These are phyloP conservation scores for Pichia heedii DNA, from an alignment of 805 yeast species.

Conservation along the genomic window DNA sequence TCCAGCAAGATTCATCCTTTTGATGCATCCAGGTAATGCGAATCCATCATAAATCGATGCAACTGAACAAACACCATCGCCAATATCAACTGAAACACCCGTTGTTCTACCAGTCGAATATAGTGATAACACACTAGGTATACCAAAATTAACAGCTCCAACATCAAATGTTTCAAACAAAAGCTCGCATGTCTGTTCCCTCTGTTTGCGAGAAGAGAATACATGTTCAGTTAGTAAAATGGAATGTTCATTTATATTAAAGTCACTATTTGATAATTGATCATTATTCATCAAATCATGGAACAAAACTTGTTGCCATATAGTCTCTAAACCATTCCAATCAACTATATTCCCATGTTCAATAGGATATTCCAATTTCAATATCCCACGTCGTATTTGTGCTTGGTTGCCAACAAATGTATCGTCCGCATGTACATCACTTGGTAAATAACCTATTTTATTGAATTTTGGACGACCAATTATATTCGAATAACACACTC, in stretches of 20 bases:
- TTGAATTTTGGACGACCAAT: conserved; percentile 79
- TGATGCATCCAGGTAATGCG: conserved; percentile 60
- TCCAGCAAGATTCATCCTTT: conserved; percentile 77
- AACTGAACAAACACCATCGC: conserved; percentile 84
- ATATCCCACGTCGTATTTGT: conserved; percentile 67
- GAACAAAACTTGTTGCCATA: conserved; percentile 65
- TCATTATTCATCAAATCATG: conserved; percentile 25
- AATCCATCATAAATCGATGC: conserved; percentile 92
- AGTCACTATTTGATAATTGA: conserved; percentile 33
- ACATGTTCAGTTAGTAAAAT: conserved; percentile 85
- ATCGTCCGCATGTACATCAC: conserved; percentile 48
- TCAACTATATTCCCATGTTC: conserved; percentile 69
- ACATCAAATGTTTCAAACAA: conserved; percentile 65
- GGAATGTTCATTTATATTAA: conserved; percentile 66
- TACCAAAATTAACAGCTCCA: conserved; percentile 64
- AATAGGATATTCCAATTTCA: conserved; percentile 63
- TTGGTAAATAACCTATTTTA: conserved; percentile 52
- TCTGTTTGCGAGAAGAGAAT: conserved; percentile 54
- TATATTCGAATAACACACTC: conserved; percentile 50
- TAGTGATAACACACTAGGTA: conserved; percentile 73
- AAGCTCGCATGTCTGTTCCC: conserved; percentile 54
- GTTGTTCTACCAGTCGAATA: conserved; percentile 89
- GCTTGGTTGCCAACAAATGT: conserved; percentile 70
- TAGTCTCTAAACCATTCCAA: conserved; percentile 80
- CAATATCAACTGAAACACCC: conserved; percentile 83